Conservation (phyloP, 805 yeast species). For the Cyberlindnera petersonii region DNA sequence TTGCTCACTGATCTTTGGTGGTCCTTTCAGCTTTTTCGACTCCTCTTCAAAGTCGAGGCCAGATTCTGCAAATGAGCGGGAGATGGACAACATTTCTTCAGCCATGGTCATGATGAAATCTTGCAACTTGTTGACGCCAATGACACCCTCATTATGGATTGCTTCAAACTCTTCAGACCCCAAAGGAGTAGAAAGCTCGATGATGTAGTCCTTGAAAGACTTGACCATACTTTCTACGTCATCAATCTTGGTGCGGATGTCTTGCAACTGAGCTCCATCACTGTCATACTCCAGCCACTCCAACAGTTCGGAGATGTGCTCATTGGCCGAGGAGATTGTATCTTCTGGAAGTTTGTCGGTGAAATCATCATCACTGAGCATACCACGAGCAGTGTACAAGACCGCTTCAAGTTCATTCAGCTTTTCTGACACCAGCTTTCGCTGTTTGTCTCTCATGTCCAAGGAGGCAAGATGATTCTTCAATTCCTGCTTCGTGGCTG, state of each 20-base stretch:
- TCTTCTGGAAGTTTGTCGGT: constrained; percentile 37
- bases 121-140: constrained; percentile 40
- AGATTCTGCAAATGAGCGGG: constrained; percentile 39
- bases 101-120: constrained; percentile 42
- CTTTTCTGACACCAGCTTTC: constrained; percentile 50
- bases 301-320: constrained; percentile 43
- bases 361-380: constrained; percentile 51
- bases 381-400: constrained; percentile 65
- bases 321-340: constrained; percentile 34
- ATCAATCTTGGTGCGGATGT: constrained; percentile 33
- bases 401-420: constrained; percentile 68
- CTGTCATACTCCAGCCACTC: constrained; percentile 82
- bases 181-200: constrained; percentile 44
- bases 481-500: constrained; percentile 43
- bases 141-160: constrained; percentile 41
- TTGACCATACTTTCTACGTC: constrained; percentile 26
- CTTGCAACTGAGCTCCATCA: constrained; percentile 42
- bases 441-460: constrained; percentile 51
- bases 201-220: constrained; percentile 36
- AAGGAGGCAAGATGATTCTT: constrained; percentile 46
- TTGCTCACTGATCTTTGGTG: constrained; percentile 21
- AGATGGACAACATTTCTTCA: constrained; percentile 40
- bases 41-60: constrained; percentile 52
- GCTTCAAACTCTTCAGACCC: constrained; percentile 41
- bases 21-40: constrained; percentile 39